These are phyloP conservation scores for Fusarium aywerte DNA, from an alignment of 2,329 filamentous ascomycete genomes.

Conservation along the genomic window DNA sequence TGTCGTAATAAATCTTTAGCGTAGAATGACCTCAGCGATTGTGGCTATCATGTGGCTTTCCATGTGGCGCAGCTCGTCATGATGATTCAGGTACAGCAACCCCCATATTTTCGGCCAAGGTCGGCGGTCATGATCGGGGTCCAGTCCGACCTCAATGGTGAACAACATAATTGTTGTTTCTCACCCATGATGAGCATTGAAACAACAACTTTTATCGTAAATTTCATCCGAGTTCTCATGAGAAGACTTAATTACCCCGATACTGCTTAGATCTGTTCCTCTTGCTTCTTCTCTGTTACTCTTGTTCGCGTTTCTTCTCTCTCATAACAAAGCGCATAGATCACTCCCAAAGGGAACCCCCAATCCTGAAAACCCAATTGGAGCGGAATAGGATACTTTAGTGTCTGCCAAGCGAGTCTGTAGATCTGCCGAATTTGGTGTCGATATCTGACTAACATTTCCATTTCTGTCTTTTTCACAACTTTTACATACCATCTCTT, in stretches of 20 bases:
- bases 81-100: background rate
- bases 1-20: conserved; percentile 36
- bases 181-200: conserved; percentile 14
- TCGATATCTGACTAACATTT: conserved; percentile 2
- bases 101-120: conserved; percentile 17
- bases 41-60: conserved; percentile 9
- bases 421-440: conserved; percentile 14
- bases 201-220: conserved; percentile 1
- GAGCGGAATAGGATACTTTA: conserved; percentile 22
- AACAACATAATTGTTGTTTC: conserved; percentile 18
- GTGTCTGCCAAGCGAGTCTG: conserved; percentile 22
- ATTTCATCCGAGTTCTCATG: background rate
- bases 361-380: conserved; percentile 36
- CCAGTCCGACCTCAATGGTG: conserved; percentile 35
- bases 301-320: conserved; percentile 6
- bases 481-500: background rate
- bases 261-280: background rate
- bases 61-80: conserved; percentile 12
- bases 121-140: conserved; percentile 36
- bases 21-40: conserved; percentile 9
- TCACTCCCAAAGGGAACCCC: conserved; percentile 18
- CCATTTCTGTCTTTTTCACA: conserved; percentile 3
- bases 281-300: background rate
- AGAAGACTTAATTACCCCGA: conserved; percentile 5
- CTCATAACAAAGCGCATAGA: background rate